phyloP scores from a whole-genome alignment of 106 monocot species.

The Iris macrosiphon region DNA sequence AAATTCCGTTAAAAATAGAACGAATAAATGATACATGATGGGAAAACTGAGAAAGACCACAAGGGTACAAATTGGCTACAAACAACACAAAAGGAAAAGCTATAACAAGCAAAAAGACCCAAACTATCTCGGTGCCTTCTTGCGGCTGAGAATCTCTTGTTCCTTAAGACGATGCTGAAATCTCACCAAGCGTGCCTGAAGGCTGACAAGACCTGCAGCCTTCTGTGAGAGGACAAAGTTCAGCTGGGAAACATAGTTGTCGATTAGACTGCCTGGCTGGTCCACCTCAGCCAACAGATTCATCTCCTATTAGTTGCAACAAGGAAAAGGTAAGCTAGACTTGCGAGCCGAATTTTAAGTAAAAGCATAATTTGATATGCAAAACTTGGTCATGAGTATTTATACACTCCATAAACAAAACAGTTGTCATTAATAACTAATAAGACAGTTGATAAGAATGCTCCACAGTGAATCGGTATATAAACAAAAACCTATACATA shows the following conservation, averaged over 20 bases:
- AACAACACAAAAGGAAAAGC: too few relatives aligned
- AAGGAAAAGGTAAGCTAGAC: not conserved
- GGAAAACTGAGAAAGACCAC: too few relatives aligned
- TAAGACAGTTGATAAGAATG: too few relatives aligned
- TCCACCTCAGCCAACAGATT: constrained; percentile 79
- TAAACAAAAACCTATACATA: not conserved
- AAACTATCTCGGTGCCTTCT: too few relatives aligned
- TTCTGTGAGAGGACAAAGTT: constrained; percentile 71
- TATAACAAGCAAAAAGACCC: too few relatives aligned
- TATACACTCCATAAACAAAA: too few relatives aligned
- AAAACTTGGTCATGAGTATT: too few relatives aligned
- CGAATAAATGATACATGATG: too few relatives aligned
- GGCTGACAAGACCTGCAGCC: constrained; percentile 68
- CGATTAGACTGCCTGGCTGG: constrained; percentile 78
- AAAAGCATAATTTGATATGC: not conserved
- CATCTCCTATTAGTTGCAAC: constrained; percentile 53
- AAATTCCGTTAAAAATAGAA: too few relatives aligned
- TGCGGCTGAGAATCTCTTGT: constrained; percentile 58
- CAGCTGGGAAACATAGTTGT: constrained; percentile 69
- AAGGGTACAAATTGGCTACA: too few relatives aligned
- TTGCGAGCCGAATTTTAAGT: not conserved
- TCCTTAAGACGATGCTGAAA: constrained; percentile 86
- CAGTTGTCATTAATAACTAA: too few relatives aligned
- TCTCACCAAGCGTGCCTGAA: constrained; percentile 67
- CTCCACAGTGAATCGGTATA: too few relatives aligned